A percentile compares a stretch with the other conserved stretches of the same genome.
Conservation (phyloP, 2,329 filamentous ascomycete genomes). For the Xylariaceae sp. region DNA sequence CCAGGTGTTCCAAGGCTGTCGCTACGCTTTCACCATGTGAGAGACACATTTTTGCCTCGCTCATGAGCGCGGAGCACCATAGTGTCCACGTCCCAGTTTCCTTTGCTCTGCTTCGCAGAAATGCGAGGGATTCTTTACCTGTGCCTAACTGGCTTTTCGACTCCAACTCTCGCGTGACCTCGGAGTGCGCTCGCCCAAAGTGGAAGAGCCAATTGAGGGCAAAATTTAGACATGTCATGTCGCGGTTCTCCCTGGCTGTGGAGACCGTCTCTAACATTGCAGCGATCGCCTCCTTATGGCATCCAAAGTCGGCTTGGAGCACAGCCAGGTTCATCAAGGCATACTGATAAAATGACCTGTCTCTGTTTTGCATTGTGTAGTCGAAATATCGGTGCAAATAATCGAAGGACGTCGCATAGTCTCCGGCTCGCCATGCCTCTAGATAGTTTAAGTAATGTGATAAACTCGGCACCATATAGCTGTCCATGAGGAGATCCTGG, state of each 20-base stretch:
- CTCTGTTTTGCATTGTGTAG: slow-evolving; percentile 82
- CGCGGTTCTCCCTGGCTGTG: slow-evolving; percentile 89
- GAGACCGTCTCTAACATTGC: slow-evolving; percentile 94
- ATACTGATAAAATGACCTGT: slow-evolving; percentile 88
- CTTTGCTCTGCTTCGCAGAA: slow-evolving; percentile 79
- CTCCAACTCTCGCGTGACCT: slow-evolving; percentile 65
- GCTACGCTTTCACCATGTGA: slow-evolving; percentile 63
- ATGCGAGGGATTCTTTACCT: slow-evolving; percentile 76
- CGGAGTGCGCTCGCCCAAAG: slow-evolving; percentile 80
- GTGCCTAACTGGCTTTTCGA: slow-evolving; percentile 70
- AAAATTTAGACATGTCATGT: slow-evolving; percentile 90
- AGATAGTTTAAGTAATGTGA: slow-evolving; percentile 81
- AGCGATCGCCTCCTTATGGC: slow-evolving; percentile 80
- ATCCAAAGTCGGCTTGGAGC: slow-evolving; percentile 92
- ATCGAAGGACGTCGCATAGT: slow-evolving; percentile 87
- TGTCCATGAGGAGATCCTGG: slow-evolving; percentile 62
- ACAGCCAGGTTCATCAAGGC: slow-evolving; percentile 90
- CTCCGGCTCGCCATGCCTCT: slow-evolving; percentile 86
- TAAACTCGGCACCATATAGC: slow-evolving; percentile 65
- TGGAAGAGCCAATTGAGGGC: slow-evolving; percentile 94
- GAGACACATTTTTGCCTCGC: slow-evolving; percentile 77
- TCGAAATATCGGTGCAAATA: slow-evolving; percentile 93
- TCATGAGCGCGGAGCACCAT: slow-evolving; percentile 76
- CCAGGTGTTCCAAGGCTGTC: slow-evolving; percentile 68
- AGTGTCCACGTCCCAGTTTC: slow-evolving; percentile 83